Base-by-base conservation (phyloP, 768 basidiomycete genomes). In the Vararia minispora region DNA sequence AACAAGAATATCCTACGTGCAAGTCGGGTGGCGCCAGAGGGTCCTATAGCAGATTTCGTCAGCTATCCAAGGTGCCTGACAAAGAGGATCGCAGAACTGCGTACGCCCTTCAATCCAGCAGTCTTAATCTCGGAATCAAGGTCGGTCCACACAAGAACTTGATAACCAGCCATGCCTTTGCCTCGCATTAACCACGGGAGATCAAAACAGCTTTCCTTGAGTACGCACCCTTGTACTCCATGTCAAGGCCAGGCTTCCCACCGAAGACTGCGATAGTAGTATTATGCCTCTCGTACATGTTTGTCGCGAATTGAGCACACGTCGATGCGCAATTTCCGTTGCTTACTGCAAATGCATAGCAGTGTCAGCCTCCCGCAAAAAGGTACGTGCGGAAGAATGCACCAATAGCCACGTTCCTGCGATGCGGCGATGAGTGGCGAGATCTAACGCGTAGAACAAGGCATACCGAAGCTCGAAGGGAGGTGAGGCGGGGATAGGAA, bases 41-140 rank as follows among this genome's bases (percentile, higher is more conserved):
- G 39, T 63, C 59, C 58, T 59, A 24, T 9, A 32, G 4, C 8
- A 14, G 11, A 23, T 28, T 12, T 10, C 13, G 17, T 26, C 4
- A 47, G 33, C 17, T 25, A 20, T 26, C n/a, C 13, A 31, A n/a
- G 13, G n/a, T 20, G 33, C 4, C 17, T 24, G 10, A 14, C 12
- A 32, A n/a, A 25, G 6, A 14, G 5, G 31, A 22, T 6, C 7
- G 4, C 2, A 41, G n/a, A n/a, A n/a, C n/a, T n/a, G n/a, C 59
- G 29, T 18, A 61, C 61, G 30, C 52, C 41, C 42, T 62, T 56
- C 22, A 64, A 39, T 22, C 55, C 52, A 14, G 52, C 60, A 3
- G 74, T 74, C 61, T 75, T 74, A 44, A 77, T 68, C 52, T 76
- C 75, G 7, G 68, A 65, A 48, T 76, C 74, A 26, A 79, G 54